Evolutionary conservation across 2,329 filamentous ascomycete species (phyloP).

Genomic region (Colletotrichum higginsianum): DNA sequence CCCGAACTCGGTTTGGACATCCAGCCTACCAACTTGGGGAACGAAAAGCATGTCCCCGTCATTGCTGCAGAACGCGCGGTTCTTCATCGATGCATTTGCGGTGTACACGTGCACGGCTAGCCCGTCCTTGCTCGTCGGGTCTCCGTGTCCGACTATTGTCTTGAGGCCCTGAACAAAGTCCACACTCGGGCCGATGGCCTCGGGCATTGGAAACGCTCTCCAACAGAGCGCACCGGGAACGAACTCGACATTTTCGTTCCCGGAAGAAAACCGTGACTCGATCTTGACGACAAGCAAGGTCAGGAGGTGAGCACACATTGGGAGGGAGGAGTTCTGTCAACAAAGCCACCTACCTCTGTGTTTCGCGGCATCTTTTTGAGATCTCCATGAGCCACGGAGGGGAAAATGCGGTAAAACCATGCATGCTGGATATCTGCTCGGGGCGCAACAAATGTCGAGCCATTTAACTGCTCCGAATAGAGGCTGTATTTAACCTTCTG

Average conservation of each 20-base stretch:
- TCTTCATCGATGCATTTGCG: conserved; percentile 62
- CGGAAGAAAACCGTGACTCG: conserved; percentile 55
- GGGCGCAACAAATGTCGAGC: conserved; percentile 52
- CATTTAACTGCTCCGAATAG: conserved; percentile 65
- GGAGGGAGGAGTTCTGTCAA: conserved; percentile 17
- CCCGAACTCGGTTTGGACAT: conserved; percentile 78
- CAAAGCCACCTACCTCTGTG: conserved; percentile 30
- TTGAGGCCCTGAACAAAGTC: conserved; percentile 65
- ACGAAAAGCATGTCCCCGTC: conserved; percentile 78
- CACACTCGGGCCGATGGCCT: conserved; percentile 45
- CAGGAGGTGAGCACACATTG: not conserved
- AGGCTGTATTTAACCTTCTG: conserved; percentile 59
- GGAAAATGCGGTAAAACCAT: conserved; percentile 51
- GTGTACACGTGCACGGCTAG: conserved; percentile 65
- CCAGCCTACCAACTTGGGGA: conserved; percentile 72
- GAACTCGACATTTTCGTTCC: conserved; percentile 56
- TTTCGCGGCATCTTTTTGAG: conserved; percentile 36
- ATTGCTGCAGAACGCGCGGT: conserved; percentile 64
- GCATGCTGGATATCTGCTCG: conserved; percentile 43
- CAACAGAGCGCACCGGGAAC: conserved; percentile 59
- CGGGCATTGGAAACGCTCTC: conserved; percentile 52
- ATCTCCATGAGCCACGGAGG: conserved; percentile 47
- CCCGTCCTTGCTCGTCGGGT: conserved; percentile 65
- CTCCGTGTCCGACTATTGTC: conserved; percentile 64
- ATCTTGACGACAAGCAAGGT: conserved; percentile 31